Evolutionary conservation across 441 rosid species (phyloP).

Genomic region (Raphanus hybrid): DNA sequence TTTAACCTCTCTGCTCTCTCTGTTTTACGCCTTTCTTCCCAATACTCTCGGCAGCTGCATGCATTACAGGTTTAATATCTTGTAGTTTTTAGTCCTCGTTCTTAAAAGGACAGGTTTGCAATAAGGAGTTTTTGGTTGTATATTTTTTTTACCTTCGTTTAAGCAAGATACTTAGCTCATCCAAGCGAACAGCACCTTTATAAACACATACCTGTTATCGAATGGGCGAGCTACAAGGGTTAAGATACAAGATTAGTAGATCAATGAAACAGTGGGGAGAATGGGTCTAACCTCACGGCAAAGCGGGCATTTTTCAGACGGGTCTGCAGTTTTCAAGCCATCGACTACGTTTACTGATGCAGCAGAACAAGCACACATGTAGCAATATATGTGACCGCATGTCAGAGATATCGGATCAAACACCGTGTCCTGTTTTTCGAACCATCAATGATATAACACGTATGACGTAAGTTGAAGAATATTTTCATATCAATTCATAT

Average conservation of each 20-base stretch:
- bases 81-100: not conserved
- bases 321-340: constrained; percentile 69
- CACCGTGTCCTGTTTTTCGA: constrained; percentile 67
- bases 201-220: constrained; percentile 62
- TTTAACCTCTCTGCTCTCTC: constrained; percentile 76
- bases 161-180: constrained; percentile 71
- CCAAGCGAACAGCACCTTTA: constrained; percentile 75
- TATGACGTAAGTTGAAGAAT: constrained; percentile 3
- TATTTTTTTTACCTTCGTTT: constrained; percentile 58
- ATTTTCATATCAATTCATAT: not conserved
- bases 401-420: constrained; percentile 87
- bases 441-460: not conserved
- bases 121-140: constrained; percentile 13
- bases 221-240: not conserved
- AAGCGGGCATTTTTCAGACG: constrained; percentile 71
- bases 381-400: constrained; percentile 96
- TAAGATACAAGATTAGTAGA: not conserved
- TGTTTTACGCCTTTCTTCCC: constrained; percentile 69
- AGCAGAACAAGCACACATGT: constrained; percentile 91
- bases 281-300: constrained; percentile 69
- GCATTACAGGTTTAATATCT: not conserved
- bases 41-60: constrained; percentile 73
- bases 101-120: not conserved
- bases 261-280: not conserved
- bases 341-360: constrained; percentile 80